Evolutionary conservation across 2,329 filamentous ascomycete genomes (phyloP).

Genomic region (Amauroascus verrucosus): DNA sequence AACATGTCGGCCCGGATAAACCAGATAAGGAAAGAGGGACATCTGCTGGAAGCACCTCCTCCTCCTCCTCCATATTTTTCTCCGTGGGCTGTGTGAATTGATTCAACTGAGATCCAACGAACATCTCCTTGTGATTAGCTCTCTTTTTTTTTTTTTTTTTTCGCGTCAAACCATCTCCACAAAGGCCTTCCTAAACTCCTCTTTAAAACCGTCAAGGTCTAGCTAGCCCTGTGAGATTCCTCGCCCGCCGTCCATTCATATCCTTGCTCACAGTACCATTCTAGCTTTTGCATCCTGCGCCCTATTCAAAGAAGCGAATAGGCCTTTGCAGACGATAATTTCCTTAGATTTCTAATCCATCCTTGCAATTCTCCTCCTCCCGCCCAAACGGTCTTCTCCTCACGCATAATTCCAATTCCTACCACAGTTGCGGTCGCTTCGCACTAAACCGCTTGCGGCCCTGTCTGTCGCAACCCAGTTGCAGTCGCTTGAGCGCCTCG

Average conservation of each 20-base stretch:
- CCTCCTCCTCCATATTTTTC: neutral
- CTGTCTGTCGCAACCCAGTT: neutral
- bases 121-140: too few relatives aligned
- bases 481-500: constrained; percentile 19
- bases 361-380: neutral
- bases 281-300: neutral
- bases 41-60: neutral
- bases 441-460: too few relatives aligned
- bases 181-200: neutral
- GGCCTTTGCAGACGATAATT: neutral
- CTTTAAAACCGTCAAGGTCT: neutral
- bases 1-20: neutral
- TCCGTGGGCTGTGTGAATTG: neutral
- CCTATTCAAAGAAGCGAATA: neutral
- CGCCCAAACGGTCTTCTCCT: neutral
- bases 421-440: too few relatives aligned
- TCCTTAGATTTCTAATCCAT: neutral
- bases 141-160: neutral
- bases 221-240: neutral
- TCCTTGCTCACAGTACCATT: neutral
- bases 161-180: neutral
- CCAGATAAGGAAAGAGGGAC: constrained; percentile 9
- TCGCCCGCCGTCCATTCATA: neutral
- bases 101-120: neutral
- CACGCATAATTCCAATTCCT: too few relatives aligned